Evolutionary conservation across 1,284 basidiomycete genomes (phyloP), one percentile per base, ranked within the genome.

Genomic region (Malassezia obtusa): DNA sequence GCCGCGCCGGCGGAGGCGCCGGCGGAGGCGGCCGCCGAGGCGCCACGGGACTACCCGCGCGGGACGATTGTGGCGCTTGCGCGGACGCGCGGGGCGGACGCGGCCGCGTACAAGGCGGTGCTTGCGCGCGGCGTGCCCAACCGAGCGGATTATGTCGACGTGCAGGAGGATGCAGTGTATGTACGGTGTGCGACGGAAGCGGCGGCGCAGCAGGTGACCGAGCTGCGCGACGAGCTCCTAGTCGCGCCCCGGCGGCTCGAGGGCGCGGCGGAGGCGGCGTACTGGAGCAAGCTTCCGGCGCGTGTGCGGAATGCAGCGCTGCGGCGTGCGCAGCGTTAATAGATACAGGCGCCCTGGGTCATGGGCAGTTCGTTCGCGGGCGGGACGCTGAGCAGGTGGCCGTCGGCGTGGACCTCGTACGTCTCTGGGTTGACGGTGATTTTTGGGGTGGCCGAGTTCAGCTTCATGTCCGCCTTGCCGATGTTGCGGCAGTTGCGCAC

Each of bases 381-480:
- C 0, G 65, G 64, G 0, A 68, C 60, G 11, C 61, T 63, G 45
- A 66, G 55, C 15, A 63, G 40, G 17, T 60, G 48, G 3, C 65
- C 66, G 12, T 54, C 63, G 3, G 68, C 67, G 8, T 51, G 47
- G 21, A 71, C 69, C 17, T 57, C 59, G 45, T 41, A 69, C 50
- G 79, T 87, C 77, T 98, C 92, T 0, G 94, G 87, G 73, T 98
- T 88, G 38, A 98, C 91, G 12, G 63, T 77, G 81, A 98, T 87
- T 71, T 79, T 79, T 2, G 92, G 94, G 60, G 83, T 82, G 46
- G 79, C 76, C 54, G 82, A 79, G 75, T 98, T 98, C 81, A 83
- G 86, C 77, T 94, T 96, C 89, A 96, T 91, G 71, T 91, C 84
- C 66, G 80, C 80, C 78, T 96, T 96, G 26, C 75, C 80, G 41